Base-by-base conservation (phyloP, 345 rosid genomes). In the Rhodomyrtus tomentosa region DNA sequence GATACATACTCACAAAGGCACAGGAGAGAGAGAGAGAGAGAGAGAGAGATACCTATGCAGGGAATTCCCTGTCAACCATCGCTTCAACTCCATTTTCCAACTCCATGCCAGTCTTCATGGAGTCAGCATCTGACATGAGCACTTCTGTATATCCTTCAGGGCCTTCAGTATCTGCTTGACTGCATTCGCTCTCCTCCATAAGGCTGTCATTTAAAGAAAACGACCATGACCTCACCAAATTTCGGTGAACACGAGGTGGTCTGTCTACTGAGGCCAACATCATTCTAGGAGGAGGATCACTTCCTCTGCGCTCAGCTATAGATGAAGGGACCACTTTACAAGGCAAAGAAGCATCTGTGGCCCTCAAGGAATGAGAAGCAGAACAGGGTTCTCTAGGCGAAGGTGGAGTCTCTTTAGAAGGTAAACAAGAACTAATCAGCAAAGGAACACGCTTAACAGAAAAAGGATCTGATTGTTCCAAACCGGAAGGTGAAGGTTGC, bases 291-390 rank as follows among this genome's bases (percentile, higher is more conserved):
- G 96, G 96, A 87, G 92, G 95, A 87, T 86, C 89, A 84, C 93
- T 92, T 82, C 96, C 94, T 85, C 96, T 87, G 52, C 94, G 93
- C 90, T 90, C 93, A 81, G 96, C 96, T 88, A 94, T 84, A 53
- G 96, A 92, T 10, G 87, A 92, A 8, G 55, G 83, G 83, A 62
- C 55, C 83, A 87, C 90, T 86, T 86, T 89, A 68, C 84, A 82
- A 24, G 90, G 89, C 16, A 68, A 83, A 82, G 72, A 72, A 85
- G 86, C 72, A 79, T 51, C 87, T 74, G 86, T 91, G 21, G 68
- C 86, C 83, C 85, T 85, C 14, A 83, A 84, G 55, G 73, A 85
- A 29, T 83, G 87, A 87, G 82, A 42, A 24, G 68, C 56, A 49
- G 89, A 56, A 86, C 89, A 85, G 20, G 53, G 55, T 50, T 87